Evolutionary conservation across 2,329 filamentous ascomycete species (phyloP), one percentile per base, ranked within the genome.

Genomic region (Verticillium klebahnii): DNA sequence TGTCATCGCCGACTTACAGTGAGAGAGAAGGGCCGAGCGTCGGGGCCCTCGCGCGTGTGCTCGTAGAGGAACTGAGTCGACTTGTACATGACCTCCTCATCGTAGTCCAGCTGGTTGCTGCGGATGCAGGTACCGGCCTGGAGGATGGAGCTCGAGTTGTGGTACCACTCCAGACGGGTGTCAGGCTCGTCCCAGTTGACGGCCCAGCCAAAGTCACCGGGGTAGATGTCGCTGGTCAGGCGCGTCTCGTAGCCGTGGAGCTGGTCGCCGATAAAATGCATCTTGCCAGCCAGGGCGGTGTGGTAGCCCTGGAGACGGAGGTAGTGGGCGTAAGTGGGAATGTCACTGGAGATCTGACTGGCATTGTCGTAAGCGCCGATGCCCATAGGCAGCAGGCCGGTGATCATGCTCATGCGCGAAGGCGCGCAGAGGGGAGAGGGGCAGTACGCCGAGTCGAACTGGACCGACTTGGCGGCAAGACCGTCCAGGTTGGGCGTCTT

Each of bases 241-340:
- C 93, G 87, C 70, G 92, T 90, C 80, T 97, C 93, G 71, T 96
- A 97, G 34, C 93, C 93, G 73, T 97, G 93, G 63, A 97, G 82
- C 78, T 97, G 93, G 73, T 97, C 93, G 37, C 93, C 93, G 60
- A 96, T 90, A 73, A 97, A 97, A 77, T 97, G 93, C 93, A 97
- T 97, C 83, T 97, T 97, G 65, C 93, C 93, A 5, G 93, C 92
- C 68, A 97, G 81, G 6, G 90, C 91, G 14, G 93, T 97, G 77
- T 97, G 91, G 71, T 97, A 97, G 60, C 92, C 92, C 69, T 89
- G 87, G 52, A 86, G 83, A 58, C 93, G 90, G 60, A 97, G 81
- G 76, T 97, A 97, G 75, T 97, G 93, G 9, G 93, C 92, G 72
- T 96, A 97, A 1, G 93, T 97, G 15, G 93, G 93, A 34, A 91